Base-by-base conservation (phyloP, 2,329 filamentous ascomycete species). In the Aspergillus puulaauensis region DNA sequence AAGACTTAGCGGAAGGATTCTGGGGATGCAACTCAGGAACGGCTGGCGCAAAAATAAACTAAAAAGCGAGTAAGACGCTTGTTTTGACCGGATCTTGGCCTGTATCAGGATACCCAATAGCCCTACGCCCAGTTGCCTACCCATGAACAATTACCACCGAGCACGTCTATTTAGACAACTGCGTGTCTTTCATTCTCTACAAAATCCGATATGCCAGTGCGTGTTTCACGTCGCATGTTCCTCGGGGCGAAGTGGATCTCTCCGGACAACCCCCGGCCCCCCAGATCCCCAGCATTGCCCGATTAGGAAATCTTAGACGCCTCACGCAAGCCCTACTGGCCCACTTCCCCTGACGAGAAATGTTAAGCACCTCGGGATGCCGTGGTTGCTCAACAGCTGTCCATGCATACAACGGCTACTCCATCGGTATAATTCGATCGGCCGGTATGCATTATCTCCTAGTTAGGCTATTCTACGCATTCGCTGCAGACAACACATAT, bases 311-410 rank as follows among this genome's bases (percentile, higher is more conserved):
- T 15, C 4, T 40, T 60, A 48, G 45, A 41, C 58, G 46, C 58
- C 12, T 24, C 58, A 15, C 23, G 37, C 37, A 9, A 45, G 24
- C 54, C 54, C 58, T 51, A 37, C 17, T 27, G 44, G 49, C 19
- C 51, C 50, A 52, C 51, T 14, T 56, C 17, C 54, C 47, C 19
- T 2, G 19, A 44, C 54, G 37, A 40, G 54, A 7, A 51, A 50
- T 19, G 15, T 40, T 51, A 46, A 35, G 54, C 54, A 51, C 54
- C 12, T 54, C 54, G 54, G 53, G 46, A 56, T 45, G 46, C 53
- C 53, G 53, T 27, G 27, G 14, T 19, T 31, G 48, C 50, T 35
- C 3, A 27, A 5, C 6, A 17, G 17, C 51, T 17, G 8, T 3
- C 23, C 27, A 11, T 46, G 43, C 23, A 46, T 15, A 27, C 21